Conservation (phyloP, 768 basidiomycete species). For the Boletus coccyginus region DNA sequence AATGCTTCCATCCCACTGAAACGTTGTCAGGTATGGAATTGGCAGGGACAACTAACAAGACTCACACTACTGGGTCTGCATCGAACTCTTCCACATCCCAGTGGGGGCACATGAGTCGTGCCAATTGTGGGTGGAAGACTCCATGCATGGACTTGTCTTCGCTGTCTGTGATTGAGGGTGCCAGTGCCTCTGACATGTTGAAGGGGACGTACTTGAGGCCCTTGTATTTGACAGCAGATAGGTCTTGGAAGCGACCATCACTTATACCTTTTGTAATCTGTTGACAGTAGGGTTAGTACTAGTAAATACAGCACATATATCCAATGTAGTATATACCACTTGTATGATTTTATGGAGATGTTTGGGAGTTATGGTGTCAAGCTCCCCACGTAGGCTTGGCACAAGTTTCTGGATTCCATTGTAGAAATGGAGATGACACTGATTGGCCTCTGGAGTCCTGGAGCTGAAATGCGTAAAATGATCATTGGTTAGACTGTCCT, state of each 20-base stretch:
- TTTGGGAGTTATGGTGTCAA: too few relatives aligned
- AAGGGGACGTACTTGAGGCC: neutral
- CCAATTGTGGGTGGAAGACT: neutral
- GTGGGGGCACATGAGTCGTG: neutral
- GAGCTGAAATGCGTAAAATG: too few relatives aligned
- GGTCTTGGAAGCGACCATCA: neutral
- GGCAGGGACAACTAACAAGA: neutral
- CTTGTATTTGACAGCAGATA: neutral
- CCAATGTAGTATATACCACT: neutral
- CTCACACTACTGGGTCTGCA: neutral
- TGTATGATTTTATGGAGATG: too few relatives aligned
- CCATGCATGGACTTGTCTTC: slow-evolving; percentile 2
- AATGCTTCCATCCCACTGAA: neutral
- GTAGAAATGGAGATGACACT: too few relatives aligned
- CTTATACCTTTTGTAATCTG: neutral
- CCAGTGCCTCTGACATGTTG: neutral
- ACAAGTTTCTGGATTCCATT: too few relatives aligned
- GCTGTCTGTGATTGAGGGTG: neutral
- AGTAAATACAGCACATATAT: neutral
- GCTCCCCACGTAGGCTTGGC: too few relatives aligned
- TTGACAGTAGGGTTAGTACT: neutral
- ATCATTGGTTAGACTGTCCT: too few relatives aligned
- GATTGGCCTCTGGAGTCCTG: too few relatives aligned
- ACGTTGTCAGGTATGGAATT: too few relatives aligned
- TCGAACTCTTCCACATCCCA: neutral